Percentiles rank a stretch among this genome's conserved stretches.
Evolutionary conservation across 2,329 filamentous ascomycete species (phyloP).

Genomic region (Penicillium sp.): DNA sequence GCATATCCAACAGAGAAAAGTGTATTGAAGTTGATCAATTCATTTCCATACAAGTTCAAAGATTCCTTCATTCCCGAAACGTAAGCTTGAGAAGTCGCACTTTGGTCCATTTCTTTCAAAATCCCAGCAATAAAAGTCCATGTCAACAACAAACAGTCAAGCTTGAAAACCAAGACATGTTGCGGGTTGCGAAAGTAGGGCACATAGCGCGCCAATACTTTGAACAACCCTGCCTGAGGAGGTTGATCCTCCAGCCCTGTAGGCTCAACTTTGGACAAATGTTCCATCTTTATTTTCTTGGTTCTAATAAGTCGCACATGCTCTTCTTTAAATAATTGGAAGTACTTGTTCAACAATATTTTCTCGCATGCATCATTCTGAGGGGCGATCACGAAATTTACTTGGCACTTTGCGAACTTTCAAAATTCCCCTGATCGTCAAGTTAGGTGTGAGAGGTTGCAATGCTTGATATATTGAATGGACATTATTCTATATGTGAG

Average conservation of each 20-base stretch:
- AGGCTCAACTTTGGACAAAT: neutral
- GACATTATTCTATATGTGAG: neutral
- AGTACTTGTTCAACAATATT: neutral
- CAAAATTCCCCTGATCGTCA: neutral
- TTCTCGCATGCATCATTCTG: neutral
- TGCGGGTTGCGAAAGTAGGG: slow-evolving; percentile 5
- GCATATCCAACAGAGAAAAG: slow-evolving; percentile 9
- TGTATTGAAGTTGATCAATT: slow-evolving; percentile 7
- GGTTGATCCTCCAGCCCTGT: neutral
- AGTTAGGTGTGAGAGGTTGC: neutral
- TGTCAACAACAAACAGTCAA: slow-evolving; percentile 3
- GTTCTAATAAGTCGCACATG: neutral
- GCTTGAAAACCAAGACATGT: slow-evolving; percentile 6
- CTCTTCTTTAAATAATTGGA: neutral
- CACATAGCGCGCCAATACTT: neutral
- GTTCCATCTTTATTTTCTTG: neutral
- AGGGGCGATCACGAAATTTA: slow-evolving; percentile 7
- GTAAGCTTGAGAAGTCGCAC: slow-evolving; percentile 6
- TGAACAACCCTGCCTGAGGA: neutral
- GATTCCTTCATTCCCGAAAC: slow-evolving; percentile 10
- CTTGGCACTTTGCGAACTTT: neutral
- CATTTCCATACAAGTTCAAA: slow-evolving; percentile 4
- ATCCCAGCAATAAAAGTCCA: slow-evolving; percentile 10
- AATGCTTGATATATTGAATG: neutral
- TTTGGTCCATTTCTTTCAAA: slow-evolving; percentile 6